Evolutionary conservation across 1,284 basidiomycete genomes (phyloP).

Genomic region (Anthracocystis setariae): DNA sequence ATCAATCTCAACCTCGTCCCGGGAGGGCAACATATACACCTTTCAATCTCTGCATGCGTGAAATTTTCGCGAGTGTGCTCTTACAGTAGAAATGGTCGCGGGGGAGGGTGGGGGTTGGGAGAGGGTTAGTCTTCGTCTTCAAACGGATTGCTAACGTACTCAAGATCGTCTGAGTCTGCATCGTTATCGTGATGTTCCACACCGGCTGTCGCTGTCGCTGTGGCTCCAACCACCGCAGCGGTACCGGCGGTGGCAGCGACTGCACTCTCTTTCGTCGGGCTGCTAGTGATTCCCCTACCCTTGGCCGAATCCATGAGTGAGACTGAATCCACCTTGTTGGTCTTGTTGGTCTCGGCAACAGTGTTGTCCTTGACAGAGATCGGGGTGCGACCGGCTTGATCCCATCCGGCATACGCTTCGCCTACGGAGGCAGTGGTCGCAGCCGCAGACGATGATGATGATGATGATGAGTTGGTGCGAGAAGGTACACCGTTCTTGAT

Average conservation of each 20-base stretch:
- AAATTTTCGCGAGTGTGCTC: background rate
- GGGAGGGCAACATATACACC: too few species aligned
- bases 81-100: too few species aligned
- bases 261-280: constrained; percentile 18
- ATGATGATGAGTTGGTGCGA: constrained; percentile 10
- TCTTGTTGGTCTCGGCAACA: constrained; percentile 2
- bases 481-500: constrained; percentile 29
- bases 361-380: constrained; percentile 49
- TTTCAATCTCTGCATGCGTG: background rate
- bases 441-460: background rate
- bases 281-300: constrained; percentile 41
- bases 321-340: constrained; percentile 24
- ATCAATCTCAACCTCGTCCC: background rate
- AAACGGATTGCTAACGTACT: constrained; percentile 61
- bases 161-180: constrained; percentile 53
- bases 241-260: constrained; percentile 5
- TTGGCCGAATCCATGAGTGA: constrained; percentile 45
- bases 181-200: constrained; percentile 13
- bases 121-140: constrained; percentile 60
- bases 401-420: constrained; percentile 43
- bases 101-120: too few species aligned
- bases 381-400: constrained; percentile 49
- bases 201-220: constrained; percentile 3
- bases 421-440: constrained; percentile 3
- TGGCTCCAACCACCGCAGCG: constrained; percentile 9